These are phyloP conservation scores for Tylopilus sp. DNA, from an alignment of 768 basidiomycete species.

Conservation along the genomic window DNA sequence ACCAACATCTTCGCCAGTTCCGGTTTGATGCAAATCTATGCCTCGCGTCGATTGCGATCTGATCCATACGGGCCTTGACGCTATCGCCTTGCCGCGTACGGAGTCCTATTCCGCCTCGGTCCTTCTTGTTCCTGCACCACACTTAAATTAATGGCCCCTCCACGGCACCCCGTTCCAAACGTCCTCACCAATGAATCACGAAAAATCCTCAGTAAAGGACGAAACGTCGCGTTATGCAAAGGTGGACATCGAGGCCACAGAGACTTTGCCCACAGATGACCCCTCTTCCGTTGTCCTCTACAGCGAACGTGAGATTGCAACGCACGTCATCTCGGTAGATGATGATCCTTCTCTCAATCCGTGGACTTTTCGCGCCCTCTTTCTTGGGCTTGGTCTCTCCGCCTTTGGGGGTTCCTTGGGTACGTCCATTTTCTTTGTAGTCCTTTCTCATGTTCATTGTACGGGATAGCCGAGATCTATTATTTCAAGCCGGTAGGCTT, in stretches of 20 bases:
- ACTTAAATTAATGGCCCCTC: no score
- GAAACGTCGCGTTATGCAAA: no score
- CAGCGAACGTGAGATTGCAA: slow-evolving; percentile 1
- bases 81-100: no score
- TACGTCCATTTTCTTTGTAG: slow-evolving; percentile 11
- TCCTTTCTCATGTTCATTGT: background rate
- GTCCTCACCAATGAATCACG: no score
- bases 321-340: background rate
- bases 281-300: background rate
- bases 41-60: no score
- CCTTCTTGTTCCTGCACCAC: no score
- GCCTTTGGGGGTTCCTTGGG: slow-evolving; percentile 50
- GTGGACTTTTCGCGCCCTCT: slow-evolving; percentile 34
- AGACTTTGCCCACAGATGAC: background rate
- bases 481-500: slow-evolving; percentile 53
- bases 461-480: slow-evolving; percentile 49
- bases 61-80: no score
- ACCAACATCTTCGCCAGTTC: no score
- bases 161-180: no score
- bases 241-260: background rate
- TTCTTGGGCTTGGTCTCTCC: slow-evolving; percentile 54
- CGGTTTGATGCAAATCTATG: no score
- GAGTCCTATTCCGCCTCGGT: no score
- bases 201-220: no score
- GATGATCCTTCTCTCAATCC: slow-evolving; percentile 5